phyloP scores from a whole-genome alignment of 1,139 yeast genomes.

The Lodderomyces orthopsilosis region DNA sequence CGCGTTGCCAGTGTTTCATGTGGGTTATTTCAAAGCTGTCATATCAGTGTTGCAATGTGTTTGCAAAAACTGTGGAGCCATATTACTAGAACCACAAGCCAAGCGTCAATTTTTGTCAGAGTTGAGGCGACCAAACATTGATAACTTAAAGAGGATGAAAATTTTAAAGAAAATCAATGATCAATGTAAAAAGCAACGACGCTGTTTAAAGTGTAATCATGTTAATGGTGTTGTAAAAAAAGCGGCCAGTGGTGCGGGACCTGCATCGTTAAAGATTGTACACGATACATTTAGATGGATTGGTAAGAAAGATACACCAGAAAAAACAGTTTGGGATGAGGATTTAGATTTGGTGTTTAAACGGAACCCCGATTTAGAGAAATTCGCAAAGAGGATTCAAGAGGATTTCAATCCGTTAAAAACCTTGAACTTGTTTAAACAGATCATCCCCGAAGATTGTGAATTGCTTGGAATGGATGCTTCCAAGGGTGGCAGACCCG shows the following conservation, averaged over 20 bases:
- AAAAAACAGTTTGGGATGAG: constrained; percentile 80
- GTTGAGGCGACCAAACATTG: constrained; percentile 82
- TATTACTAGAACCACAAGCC: constrained; percentile 70
- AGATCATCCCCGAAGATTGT: constrained; percentile 81
- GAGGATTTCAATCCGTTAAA: constrained; percentile 95
- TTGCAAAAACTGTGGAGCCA: constrained; percentile 84
- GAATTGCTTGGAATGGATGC: constrained; percentile 91
- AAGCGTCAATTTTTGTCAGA: constrained; percentile 71
- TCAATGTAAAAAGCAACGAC: constrained; percentile 92
- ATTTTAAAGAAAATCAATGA: constrained; percentile 78
- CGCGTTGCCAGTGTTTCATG: constrained; percentile 95
- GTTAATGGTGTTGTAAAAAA: constrained; percentile 96
- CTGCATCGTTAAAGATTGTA: constrained; percentile 90
- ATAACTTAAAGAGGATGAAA: constrained; percentile 89
- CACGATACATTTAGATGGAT: constrained; percentile 97
- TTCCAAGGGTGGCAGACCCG: constrained; percentile 87
- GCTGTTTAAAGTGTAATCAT: constrained; percentile 84
- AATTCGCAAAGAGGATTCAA: constrained; percentile 80
- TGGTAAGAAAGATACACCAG: constrained; percentile 86
- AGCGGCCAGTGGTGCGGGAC: constrained; percentile 89
- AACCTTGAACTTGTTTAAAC: constrained; percentile 83
- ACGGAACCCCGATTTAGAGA: constrained; percentile 83
- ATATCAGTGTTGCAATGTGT: constrained; percentile 86
- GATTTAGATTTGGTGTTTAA: constrained; percentile 73
- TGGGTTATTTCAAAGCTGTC: constrained; percentile 92